These are phyloP conservation scores for Eremothecium gossypii DNA, from an alignment of 1,139 yeast genomes.

Conservation along the genomic window DNA sequence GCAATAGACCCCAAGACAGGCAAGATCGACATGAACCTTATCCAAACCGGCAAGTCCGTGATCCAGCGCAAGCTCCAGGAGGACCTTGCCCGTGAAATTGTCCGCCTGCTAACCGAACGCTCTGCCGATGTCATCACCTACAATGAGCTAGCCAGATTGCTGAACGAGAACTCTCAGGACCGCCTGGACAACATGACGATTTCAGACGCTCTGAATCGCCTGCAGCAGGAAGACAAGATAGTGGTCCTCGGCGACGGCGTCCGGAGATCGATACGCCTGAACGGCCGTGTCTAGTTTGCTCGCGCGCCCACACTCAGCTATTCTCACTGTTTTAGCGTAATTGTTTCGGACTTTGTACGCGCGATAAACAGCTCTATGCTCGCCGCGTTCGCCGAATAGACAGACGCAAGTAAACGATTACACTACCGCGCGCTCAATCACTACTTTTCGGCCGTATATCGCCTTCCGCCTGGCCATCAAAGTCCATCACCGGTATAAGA, in stretches of 20 bases:
- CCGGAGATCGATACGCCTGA: constrained; percentile 52
- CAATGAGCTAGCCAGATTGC: constrained; percentile 48
- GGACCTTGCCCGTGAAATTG: constrained; percentile 56
- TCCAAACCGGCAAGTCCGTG: constrained; percentile 90
- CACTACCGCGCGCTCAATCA: too few species aligned
- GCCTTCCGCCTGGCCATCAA: too few species aligned
- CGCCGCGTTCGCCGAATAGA: background rate
- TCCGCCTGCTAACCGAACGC: constrained; percentile 36
- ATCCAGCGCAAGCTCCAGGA: constrained; percentile 77
- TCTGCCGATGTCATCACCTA: constrained; percentile 40
- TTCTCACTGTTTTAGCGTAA: too few species aligned
- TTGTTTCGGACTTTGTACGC: too few species aligned
- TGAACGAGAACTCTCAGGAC: constrained; percentile 62
- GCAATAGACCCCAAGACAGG: constrained; percentile 98
- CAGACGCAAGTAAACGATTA: too few species aligned
- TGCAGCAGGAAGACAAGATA: constrained; percentile 69
- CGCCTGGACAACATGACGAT: constrained; percentile 66
- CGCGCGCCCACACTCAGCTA: too few species aligned
- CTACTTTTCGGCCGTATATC: too few species aligned
- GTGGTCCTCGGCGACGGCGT: constrained; percentile 66
- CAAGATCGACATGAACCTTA: constrained; percentile 91
- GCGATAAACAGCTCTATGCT: background rate
- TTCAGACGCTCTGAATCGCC: constrained; percentile 54
- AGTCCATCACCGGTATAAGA: too few species aligned
- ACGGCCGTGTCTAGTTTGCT: constrained; percentile 19